Percentiles rank a stretch among this genome's conserved stretches.
phyloP scores from a whole-genome alignment of 768 basidiomycete species.

The Leccinum boreale region DNA sequence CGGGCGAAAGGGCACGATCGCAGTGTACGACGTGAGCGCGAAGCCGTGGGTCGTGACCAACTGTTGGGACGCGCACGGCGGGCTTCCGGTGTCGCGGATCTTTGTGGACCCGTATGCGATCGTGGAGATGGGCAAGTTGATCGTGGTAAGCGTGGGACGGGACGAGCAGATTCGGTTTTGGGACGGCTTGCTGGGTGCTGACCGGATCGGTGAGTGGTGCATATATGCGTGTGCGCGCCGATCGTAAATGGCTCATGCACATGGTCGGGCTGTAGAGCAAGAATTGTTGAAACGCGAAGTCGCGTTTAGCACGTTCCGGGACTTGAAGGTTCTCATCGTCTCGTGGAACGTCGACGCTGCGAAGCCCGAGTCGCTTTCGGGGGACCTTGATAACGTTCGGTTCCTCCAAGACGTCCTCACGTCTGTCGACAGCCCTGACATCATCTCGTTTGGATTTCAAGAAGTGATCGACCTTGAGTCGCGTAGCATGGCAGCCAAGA shows the following conservation, averaged over 20 bases:
- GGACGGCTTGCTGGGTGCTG: constrained; percentile 83
- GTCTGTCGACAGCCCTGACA: constrained; percentile 75
- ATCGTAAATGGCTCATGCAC: constrained; percentile 3
- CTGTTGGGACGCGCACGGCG: constrained; percentile 77
- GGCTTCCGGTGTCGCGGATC: constrained; percentile 60
- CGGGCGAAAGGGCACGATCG: constrained; percentile 74
- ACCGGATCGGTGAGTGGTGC: constrained; percentile 77
- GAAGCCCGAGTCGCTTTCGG: constrained; percentile 69
- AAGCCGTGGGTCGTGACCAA: constrained; percentile 88
- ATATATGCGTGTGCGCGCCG: background rate
- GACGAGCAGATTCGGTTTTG: constrained; percentile 76
- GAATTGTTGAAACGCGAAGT: constrained; percentile 73
- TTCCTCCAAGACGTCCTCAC: constrained; percentile 78
- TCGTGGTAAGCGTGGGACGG: constrained; percentile 71
- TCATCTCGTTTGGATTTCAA: constrained; percentile 93
- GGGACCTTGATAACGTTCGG: constrained; percentile 64
- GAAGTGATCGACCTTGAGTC: constrained; percentile 96
- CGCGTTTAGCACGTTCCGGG: constrained; percentile 75
- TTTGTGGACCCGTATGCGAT: constrained; percentile 73
- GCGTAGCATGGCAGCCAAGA: constrained; percentile 90
- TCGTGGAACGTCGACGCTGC: constrained; percentile 94
- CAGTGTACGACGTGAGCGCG: constrained; percentile 70
- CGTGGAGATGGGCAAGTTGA: constrained; percentile 61
- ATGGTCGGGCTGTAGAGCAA: constrained; percentile 47
- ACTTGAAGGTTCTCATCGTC: constrained; percentile 72